Conservation (phyloP, 148 eudicot species). For the Chenopodium suecicum region DNA sequence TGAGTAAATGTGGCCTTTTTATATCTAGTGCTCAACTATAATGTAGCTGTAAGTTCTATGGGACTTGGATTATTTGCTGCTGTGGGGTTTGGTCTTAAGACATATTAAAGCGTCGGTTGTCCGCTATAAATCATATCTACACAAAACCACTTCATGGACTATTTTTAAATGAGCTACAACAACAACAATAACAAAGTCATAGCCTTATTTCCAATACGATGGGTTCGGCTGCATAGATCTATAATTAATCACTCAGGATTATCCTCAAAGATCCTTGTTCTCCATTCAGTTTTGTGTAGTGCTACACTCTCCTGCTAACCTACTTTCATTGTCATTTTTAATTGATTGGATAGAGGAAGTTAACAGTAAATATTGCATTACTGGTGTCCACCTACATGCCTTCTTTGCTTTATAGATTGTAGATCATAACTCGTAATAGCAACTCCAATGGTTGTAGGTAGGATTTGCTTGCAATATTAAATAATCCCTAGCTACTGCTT, state of each 20-base stretch:
- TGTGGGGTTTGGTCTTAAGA: slow-evolving; percentile 1
- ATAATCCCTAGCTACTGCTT: no score
- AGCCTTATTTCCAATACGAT: no score
- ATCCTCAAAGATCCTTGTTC: no score
- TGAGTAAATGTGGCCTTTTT: background rate
- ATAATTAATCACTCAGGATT: no score
- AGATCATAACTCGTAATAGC: background rate
- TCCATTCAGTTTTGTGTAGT: no score
- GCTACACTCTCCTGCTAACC: no score
- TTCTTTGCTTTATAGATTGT: background rate
- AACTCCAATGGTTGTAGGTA: no score
- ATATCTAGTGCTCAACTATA: slow-evolving; percentile 4
- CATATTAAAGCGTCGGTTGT: background rate
- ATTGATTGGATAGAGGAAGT: background rate
- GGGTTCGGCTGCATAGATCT: no score
- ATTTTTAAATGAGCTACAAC: no score
- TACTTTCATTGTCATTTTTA: background rate
- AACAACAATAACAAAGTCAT: no score
- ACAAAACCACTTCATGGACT: background rate
- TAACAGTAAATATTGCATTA: background rate
- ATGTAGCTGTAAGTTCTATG: background rate
- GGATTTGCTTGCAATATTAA: no score
- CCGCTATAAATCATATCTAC: background rate
- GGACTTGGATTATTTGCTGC: background rate
- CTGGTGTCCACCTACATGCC: background rate